Evolutionary conservation across 2,329 filamentous ascomycete genomes (phyloP).

Genomic region (Parascedosporium putredinis): DNA sequence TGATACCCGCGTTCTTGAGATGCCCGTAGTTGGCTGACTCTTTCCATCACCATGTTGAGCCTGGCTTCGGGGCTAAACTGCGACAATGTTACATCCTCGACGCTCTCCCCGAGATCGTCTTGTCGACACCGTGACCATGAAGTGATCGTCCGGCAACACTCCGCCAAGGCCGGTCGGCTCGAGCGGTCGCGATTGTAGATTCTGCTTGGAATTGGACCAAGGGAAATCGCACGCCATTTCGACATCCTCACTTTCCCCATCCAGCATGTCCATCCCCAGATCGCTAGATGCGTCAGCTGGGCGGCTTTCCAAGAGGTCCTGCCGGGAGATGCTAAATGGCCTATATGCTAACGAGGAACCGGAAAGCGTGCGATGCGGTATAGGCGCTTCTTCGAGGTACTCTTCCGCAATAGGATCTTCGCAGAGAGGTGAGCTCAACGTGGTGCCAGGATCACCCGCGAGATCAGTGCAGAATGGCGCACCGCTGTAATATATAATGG

Average conservation of each 20-base stretch:
- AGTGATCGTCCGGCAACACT: slow-evolving; percentile 53
- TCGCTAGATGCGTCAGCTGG: neutral
- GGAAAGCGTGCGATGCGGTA: slow-evolving; percentile 32
- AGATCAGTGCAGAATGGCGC: slow-evolving; percentile 74
- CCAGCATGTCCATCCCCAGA: neutral
- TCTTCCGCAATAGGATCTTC: neutral
- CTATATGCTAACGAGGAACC: slow-evolving; percentile 39
- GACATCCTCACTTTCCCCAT: slow-evolving; percentile 25
- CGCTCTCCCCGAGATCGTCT: slow-evolving; percentile 26
- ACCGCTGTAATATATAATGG: slow-evolving; percentile 75
- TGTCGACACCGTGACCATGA: slow-evolving; percentile 44
- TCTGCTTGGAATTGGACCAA: slow-evolving; percentile 34
- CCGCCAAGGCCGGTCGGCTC: slow-evolving; percentile 50
- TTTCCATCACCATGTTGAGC: neutral
- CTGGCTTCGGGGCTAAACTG: neutral
- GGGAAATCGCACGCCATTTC: slow-evolving; percentile 33
- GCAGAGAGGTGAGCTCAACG: neutral
- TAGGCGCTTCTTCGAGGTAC: slow-evolving; percentile 8
- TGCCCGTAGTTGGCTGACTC: neutral
- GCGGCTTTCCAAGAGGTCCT: neutral
- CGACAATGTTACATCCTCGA: neutral
- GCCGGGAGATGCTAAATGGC: slow-evolving; percentile 30
- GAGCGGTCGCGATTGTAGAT: slow-evolving; percentile 26
- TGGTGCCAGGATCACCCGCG: slow-evolving; percentile 50
- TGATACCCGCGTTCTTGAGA: neutral